Percentiles rank a stretch among this genome's conserved stretches.
These are phyloP conservation scores for Dryadomyces sulphureus DNA, from an alignment of 2,329 filamentous ascomycete genomes.

Conservation along the genomic window DNA sequence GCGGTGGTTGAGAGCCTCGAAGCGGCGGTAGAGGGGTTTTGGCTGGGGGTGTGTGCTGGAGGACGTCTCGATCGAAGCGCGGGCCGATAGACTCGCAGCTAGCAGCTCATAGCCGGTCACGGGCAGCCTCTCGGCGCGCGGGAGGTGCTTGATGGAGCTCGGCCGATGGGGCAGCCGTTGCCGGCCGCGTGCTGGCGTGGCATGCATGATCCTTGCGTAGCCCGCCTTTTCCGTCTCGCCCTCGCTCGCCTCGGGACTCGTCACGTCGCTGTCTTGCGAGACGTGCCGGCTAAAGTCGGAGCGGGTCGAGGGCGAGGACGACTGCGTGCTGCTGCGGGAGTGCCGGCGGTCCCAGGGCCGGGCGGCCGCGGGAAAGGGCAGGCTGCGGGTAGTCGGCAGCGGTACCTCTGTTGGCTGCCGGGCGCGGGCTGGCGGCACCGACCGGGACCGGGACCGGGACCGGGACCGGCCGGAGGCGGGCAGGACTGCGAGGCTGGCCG, in stretches of 20 bases:
- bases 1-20: constrained; percentile 69
- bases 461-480: no score
- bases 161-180: no score
- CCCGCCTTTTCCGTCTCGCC: constrained; percentile 14
- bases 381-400: no score
- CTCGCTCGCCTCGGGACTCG: constrained; percentile 26
- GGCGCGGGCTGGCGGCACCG: not conserved
- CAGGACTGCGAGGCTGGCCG: no score
- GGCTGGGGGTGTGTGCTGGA: no score
- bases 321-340: not conserved
- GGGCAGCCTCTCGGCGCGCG: constrained; percentile 26
- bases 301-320: not conserved
- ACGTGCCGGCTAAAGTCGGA: not conserved
- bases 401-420: no score
- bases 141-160: constrained; percentile 22
- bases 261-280: constrained; percentile 25
- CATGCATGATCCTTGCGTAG: no score
- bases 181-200: no score
- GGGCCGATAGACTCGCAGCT: constrained; percentile 35
- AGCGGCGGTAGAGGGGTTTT: constrained; percentile 64
- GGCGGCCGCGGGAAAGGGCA: no score
- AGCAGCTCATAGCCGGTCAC: constrained; percentile 48
- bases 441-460: not conserved
- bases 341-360: not conserved
- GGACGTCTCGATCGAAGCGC: no score